A percentile compares a stretch with the other conserved stretches of the same genome.
phyloP scores from a whole-genome alignment of 495 filamentous ascomycete genomes.

The Annulohypoxylon bovei region DNA sequence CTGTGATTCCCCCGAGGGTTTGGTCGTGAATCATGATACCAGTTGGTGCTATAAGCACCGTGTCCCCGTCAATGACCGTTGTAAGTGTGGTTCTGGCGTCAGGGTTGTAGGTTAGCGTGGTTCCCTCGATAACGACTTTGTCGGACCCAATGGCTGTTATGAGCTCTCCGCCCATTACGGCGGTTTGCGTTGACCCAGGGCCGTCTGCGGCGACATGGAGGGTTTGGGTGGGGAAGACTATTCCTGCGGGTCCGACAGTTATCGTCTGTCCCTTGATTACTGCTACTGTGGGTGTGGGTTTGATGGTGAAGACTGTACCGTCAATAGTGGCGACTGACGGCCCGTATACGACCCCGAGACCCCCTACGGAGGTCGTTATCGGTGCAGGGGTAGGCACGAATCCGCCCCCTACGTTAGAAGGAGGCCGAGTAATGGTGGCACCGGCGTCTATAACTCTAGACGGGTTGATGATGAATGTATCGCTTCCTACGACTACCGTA shows the following conservation, averaged over 20 bases:
- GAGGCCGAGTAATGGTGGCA: constrained; percentile 51
- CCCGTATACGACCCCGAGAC: constrained; percentile 54
- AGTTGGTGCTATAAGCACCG: constrained; percentile 56
- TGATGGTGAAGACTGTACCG: constrained; percentile 56
- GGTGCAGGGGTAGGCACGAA: constrained; percentile 42
- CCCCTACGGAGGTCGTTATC: constrained; percentile 51
- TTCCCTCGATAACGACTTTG: constrained; percentile 54
- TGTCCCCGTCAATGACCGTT: constrained; percentile 54
- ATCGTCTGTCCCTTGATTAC: constrained; percentile 57
- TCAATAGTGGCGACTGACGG: constrained; percentile 57
- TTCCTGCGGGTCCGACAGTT: constrained; percentile 56
- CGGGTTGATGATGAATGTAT: constrained; percentile 57
- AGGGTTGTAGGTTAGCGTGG: constrained; percentile 54
- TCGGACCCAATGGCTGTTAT: constrained; percentile 58
- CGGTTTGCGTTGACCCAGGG: constrained; percentile 52
- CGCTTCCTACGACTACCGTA: constrained; percentile 51
- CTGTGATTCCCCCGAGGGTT: constrained; percentile 53
- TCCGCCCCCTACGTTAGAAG: constrained; percentile 32
- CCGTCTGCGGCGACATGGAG: constrained; percentile 44
- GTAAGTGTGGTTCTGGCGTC: constrained; percentile 45
- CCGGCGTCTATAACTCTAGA: constrained; percentile 53
- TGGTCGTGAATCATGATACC: constrained; percentile 54
- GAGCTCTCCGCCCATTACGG: constrained; percentile 57
- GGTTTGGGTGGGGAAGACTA: constrained; percentile 49
- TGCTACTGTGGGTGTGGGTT: constrained; percentile 45